These are phyloP conservation scores for Populus simonii DNA, from an alignment of 345 rosid species.

Conservation along the genomic window DNA sequence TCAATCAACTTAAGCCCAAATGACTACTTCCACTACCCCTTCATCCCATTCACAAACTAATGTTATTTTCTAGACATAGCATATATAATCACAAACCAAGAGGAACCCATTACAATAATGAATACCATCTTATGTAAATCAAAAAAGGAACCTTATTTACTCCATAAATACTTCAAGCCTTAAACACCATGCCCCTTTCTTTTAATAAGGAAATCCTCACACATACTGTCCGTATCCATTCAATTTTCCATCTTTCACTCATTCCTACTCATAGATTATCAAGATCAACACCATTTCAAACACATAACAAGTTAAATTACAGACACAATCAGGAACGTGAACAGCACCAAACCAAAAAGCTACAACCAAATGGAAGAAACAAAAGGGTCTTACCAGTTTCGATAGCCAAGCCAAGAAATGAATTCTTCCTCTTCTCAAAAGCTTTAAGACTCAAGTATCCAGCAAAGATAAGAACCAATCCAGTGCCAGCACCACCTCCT, in stretches of 20 bases:
- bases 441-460: slow-evolving; percentile 85
- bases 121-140: neutral
- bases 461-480: slow-evolving; percentile 73
- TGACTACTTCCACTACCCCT: neutral
- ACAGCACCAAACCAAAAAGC: neutral
- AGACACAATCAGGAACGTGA: neutral
- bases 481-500: slow-evolving; percentile 78
- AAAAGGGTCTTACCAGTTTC: slow-evolving; percentile 55
- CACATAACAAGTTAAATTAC: neutral
- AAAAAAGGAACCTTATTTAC: neutral
- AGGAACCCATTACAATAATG: neutral
- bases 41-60: neutral
- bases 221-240: neutral
- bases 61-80: neutral
- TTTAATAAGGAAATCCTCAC: neutral
- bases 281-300: neutral
- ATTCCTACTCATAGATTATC: neutral
- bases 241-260: neutral
- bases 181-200: neutral
- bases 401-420: slow-evolving; percentile 54
- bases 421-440: slow-evolving; percentile 66
- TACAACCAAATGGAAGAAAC: neutral
- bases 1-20: neutral
- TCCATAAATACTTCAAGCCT: neutral
- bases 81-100: neutral